Percentiles rank a stretch among this genome's conserved stretches.
These are phyloP conservation scores for Edaphochlamys debaryana DNA, from an alignment of 139 green algal genomes.

Conservation along the genomic window DNA sequence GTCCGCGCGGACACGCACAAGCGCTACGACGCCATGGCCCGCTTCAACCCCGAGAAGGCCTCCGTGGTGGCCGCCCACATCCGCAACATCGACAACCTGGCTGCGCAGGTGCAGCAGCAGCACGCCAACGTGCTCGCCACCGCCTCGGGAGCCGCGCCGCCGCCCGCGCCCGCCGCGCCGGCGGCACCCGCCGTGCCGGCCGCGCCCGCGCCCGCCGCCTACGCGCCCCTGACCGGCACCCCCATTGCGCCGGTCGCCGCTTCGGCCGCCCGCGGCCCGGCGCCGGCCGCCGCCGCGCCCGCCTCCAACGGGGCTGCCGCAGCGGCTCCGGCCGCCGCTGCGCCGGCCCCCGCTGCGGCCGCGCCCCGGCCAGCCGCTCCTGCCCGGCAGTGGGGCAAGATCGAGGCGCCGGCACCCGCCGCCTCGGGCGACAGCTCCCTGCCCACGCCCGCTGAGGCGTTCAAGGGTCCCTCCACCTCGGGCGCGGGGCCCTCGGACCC, in stretches of 20 bases:
- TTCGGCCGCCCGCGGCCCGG: background rate
- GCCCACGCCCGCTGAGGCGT: slow-evolving; percentile 36
- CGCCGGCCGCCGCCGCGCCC: background rate
- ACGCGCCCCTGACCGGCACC: background rate
- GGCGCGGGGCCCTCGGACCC: background rate
- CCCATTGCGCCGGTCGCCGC: slow-evolving; percentile 1
- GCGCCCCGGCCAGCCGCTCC: background rate
- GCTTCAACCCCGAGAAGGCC: slow-evolving; percentile 30
- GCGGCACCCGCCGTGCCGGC: background rate
- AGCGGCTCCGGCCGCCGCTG: background rate
- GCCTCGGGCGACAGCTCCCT: background rate
- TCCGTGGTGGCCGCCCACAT: slow-evolving; percentile 4
- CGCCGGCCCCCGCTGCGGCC: background rate
- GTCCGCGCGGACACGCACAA: slow-evolving; percentile 36
- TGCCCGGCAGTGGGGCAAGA: slow-evolving; percentile 36
- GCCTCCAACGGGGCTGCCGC: background rate
- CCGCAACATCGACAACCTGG: slow-evolving; percentile 34
- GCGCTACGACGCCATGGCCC: slow-evolving; percentile 44
- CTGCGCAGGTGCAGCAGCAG: slow-evolving; percentile 37
- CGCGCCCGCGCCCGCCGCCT: background rate
- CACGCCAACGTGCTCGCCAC: slow-evolving; percentile 21
- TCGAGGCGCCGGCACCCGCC: background rate
- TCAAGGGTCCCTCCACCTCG: slow-evolving; percentile 19
- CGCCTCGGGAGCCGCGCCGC: background rate
- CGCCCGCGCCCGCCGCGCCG: background rate